Percentiles rank a stretch among this genome's conserved stretches.
Evolutionary conservation across 768 basidiomycete species (phyloP).

Genomic region (Phallus indusiatus): DNA sequence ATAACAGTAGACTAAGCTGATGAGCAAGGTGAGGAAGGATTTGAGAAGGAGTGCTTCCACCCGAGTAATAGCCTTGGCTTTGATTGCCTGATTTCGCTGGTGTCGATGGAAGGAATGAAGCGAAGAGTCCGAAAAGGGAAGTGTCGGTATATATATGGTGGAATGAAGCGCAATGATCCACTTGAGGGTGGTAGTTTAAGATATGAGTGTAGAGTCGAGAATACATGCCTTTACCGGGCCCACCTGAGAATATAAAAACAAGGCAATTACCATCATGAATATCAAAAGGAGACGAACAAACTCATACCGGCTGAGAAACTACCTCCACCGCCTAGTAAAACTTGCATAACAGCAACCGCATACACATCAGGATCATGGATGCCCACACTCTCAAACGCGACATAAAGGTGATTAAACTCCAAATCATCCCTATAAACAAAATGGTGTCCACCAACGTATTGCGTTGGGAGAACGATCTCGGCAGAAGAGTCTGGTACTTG

Average conservation of each 20-base stretch:
- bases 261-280: background rate
- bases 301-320: constrained; percentile 82
- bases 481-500: constrained; percentile 19
- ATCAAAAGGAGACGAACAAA: background rate
- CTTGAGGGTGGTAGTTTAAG: constrained; percentile 85
- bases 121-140: constrained; percentile 86
- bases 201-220: constrained; percentile 93
- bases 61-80: constrained; percentile 18
- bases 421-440: constrained; percentile 51
- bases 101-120: constrained; percentile 65
- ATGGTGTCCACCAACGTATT: constrained; percentile 79
- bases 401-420: constrained; percentile 88
- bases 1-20: constrained; percentile 75
- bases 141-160: constrained; percentile 96
- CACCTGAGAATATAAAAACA: constrained; percentile 39
- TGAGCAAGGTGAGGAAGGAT: constrained; percentile 80
- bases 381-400: constrained; percentile 86
- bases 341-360: constrained; percentile 87
- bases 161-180: constrained; percentile 95
- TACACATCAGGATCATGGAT: constrained; percentile 91
- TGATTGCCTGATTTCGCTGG: constrained; percentile 28
- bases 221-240: constrained; percentile 99
- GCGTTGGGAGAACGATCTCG: constrained; percentile 30
- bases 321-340: constrained; percentile 90
- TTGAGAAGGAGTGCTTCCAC: constrained; percentile 51